Conservation (phyloP, 2,329 filamentous ascomycete genomes). For the Tolypocladium endophyticum region DNA sequence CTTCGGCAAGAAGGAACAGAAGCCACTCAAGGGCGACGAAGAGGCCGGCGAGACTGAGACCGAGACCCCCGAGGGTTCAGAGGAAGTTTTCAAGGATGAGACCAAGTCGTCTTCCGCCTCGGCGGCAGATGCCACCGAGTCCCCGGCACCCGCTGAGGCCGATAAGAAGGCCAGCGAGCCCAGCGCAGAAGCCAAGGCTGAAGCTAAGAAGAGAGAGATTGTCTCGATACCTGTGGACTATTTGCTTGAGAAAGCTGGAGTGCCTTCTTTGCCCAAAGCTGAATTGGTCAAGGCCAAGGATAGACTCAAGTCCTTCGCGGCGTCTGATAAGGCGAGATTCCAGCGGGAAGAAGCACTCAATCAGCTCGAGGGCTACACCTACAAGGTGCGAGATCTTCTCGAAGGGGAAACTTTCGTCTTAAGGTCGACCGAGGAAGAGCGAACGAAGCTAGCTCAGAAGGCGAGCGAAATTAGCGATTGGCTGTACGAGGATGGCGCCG, state of each 20-base stretch:
- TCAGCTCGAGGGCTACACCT: conserved; percentile 87
- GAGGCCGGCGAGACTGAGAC: conserved; percentile 30
- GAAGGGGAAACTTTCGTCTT: conserved; percentile 65
- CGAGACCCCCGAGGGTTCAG: conserved; percentile 20
- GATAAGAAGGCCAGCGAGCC: conserved; percentile 29
- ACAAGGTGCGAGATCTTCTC: conserved; percentile 74
- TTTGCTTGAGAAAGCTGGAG: conserved; percentile 37
- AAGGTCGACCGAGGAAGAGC: conserved; percentile 58
- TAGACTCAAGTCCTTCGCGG: conserved; percentile 73
- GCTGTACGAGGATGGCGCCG: conserved; percentile 77
- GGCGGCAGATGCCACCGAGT: conserved; percentile 6
- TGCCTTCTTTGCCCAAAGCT: conserved; percentile 35
- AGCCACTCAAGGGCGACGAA: conserved; percentile 58
- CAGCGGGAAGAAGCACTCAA: conserved; percentile 82
- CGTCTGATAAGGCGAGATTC: conserved; percentile 68
- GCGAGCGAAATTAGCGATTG: conserved; percentile 69
- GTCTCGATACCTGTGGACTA: conserved; percentile 43
- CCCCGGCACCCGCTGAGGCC: conserved; percentile 16
- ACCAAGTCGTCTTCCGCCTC: conserved; percentile 14
- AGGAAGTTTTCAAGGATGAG: conserved; percentile 33
- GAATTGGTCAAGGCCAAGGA: conserved; percentile 47
- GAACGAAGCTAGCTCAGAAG: conserved; percentile 55
- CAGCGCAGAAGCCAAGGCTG: conserved; percentile 33
- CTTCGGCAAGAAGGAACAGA: conserved; percentile 81
- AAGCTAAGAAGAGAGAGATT: conserved; percentile 49